A percentile compares a stretch with the other conserved stretches of the same genome.
Evolutionary conservation across 164 flowering plant genomes (phyloP).

Genomic region (Chimonanthus salicifolius): DNA sequence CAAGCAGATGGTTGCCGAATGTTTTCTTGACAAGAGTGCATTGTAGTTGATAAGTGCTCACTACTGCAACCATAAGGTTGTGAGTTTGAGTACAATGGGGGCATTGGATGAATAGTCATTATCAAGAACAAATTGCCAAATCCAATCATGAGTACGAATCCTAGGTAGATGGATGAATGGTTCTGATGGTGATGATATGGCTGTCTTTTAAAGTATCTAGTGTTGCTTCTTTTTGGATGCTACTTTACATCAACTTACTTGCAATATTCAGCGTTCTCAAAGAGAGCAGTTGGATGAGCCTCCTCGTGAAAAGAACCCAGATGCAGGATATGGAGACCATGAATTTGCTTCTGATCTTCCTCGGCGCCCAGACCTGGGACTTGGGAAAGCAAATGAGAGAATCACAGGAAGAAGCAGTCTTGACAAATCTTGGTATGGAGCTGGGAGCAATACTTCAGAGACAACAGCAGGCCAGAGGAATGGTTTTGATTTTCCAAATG

Average conservation of each 20-base stretch:
- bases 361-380: constrained; percentile 33
- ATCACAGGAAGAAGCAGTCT: constrained; percentile 27
- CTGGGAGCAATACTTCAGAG: constrained; percentile 27
- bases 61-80: too few species aligned
- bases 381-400: constrained; percentile 38
- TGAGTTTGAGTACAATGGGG: too few species aligned
- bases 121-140: too few species aligned
- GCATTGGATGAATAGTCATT: too few species aligned
- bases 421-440: constrained; percentile 34
- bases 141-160: too few species aligned
- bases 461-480: constrained; percentile 40
- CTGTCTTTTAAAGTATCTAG: too few species aligned
- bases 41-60: too few species aligned
- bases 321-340: constrained; percentile 39
- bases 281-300: constrained; percentile 39
- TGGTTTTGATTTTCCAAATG: constrained; percentile 32
- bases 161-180: not conserved
- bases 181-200: not conserved
- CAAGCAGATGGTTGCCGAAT: too few species aligned
- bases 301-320: constrained; percentile 37
- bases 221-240: not conserved
- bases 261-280: constrained; percentile 41
- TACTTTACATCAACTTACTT: constrained; percentile 8
- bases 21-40: too few species aligned
- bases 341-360: constrained; percentile 49